Base-by-base conservation (phyloP, 75 land plant genomes). In the Gnetum montanum region DNA sequence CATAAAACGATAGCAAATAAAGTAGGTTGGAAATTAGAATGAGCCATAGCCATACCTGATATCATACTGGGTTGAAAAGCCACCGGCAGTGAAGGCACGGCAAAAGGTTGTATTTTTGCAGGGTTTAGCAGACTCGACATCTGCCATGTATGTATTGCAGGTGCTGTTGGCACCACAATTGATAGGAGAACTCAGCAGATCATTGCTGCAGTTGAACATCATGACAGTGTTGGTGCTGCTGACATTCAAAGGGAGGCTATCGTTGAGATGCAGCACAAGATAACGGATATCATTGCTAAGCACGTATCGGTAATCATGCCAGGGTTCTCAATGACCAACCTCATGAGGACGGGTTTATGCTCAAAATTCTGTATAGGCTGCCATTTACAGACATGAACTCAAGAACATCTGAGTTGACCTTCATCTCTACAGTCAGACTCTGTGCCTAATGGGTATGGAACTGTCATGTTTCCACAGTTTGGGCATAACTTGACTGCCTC, bases 61-160 rank as follows among this genome's bases (percentile, higher is more conserved):
- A n/a, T n/a, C n/a, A n/a, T 78, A 63, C 8, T 68, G 16, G 33
- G 78, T 63, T 8, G 74, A 13, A 3, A 66, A 60, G 8, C 44
- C n/a, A n/a, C n/a, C n/a, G 12, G 50, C 30, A 3, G 26, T 48
- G 27, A 48, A 48, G 11, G 28, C 27, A 29, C 50, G 27, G 11
- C 50, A 48, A 1, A 25, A 6, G 4, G n/a, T 24, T 6, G 23
- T 11, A 48, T 48, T 48, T 10, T 29, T 48, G 8, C 50, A 48
- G 2, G 48, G 31, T 11, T 52, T 45, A 7, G 33, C 60, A 23
- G 30, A 60, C 18, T 8, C 23, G 7, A 22, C 58, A 22, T 16
- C 6, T 52, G 65, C 47, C 36, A 65, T 22, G 70, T 69, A 82
- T 23, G 20, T 16, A 60, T 74, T 74, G 58, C 86, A 82, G 49